Conservation (phyloP, 768 basidiomycete genomes). For the Russula sp. region DNA sequence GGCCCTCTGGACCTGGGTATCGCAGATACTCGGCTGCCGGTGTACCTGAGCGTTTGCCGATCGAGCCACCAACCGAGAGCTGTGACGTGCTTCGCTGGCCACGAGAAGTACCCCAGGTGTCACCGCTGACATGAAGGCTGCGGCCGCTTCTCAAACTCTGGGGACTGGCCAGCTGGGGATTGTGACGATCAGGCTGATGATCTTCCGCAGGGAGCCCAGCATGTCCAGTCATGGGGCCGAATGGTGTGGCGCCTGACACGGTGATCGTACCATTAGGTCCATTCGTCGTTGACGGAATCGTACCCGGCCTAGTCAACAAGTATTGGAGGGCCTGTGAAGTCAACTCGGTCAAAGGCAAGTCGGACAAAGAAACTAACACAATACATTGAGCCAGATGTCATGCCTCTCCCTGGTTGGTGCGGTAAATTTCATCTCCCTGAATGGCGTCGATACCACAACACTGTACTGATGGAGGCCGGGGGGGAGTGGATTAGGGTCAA, state of each 20-base stretch:
- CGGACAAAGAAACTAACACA: slow-evolving; percentile 27
- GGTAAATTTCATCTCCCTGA: slow-evolving; percentile 98
- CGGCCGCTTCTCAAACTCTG: slow-evolving; percentile 68
- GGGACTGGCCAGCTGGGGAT: slow-evolving; percentile 51
- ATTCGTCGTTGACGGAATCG: slow-evolving; percentile 28
- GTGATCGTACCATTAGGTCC: slow-evolving; percentile 10
- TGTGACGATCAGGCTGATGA: slow-evolving; percentile 42
- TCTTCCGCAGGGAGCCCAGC: slow-evolving; percentile 35
- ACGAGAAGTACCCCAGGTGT: slow-evolving; percentile 67
- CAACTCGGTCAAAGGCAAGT: slow-evolving; percentile 14
- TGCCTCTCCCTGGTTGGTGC: slow-evolving; percentile 92
- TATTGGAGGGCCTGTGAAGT: slow-evolving; percentile 77
- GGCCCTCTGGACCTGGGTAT: slow-evolving; percentile 69
- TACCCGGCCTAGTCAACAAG: slow-evolving; percentile 68
- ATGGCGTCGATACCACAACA: slow-evolving; percentile 86
- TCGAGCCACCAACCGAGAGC: slow-evolving; percentile 63
- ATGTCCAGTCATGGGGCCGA: slow-evolving; percentile 30
- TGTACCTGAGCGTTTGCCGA: slow-evolving; percentile 84
- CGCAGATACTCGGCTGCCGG: slow-evolving; percentile 88
- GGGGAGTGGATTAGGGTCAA: slow-evolving; percentile 94
- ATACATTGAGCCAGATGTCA: slow-evolving; percentile 91
- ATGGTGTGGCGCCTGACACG: slow-evolving; percentile 21
- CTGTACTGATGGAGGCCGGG: slow-evolving; percentile 91
- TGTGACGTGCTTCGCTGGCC: slow-evolving; percentile 77
- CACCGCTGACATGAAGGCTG: slow-evolving; percentile 48